Evolutionary conservation across 306 rosid genomes (phyloP).

Genomic region (Pyrus communis): DNA sequence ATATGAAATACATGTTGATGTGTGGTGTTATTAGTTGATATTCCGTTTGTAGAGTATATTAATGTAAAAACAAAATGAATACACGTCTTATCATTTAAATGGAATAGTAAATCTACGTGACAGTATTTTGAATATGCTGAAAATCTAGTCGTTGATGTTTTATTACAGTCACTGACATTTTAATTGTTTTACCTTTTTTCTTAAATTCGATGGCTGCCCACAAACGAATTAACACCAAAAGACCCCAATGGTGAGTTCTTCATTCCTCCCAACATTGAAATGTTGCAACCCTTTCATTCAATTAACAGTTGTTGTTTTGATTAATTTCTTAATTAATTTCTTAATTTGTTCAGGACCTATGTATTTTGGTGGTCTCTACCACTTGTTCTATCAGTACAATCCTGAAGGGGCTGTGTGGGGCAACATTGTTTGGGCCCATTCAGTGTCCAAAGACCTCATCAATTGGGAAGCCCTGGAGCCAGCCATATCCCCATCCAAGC

Average conservation of each 20-base stretch:
- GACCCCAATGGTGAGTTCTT: constrained; percentile 74
- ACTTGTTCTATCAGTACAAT: constrained; percentile 77
- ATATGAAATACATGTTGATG: no score
- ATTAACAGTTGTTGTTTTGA: not conserved
- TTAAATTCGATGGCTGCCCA: constrained; percentile 1
- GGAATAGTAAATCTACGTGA: no score
- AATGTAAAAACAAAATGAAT: no score
- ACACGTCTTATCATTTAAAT: no score
- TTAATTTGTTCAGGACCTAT: constrained; percentile 48
- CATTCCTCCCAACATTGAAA: not conserved
- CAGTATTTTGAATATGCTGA: no score
- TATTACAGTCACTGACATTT: not conserved
- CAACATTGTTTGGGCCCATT: constrained; percentile 92
- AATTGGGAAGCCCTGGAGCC: constrained; percentile 63
- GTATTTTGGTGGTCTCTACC: constrained; percentile 70
- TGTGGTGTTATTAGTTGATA: no score
- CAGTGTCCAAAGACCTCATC: constrained; percentile 62
- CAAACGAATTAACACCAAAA: constrained; percentile 16
- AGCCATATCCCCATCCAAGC: constrained; percentile 56
- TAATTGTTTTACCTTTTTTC: not conserved
- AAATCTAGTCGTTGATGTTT: no score
- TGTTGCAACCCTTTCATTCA: not conserved
- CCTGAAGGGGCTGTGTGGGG: constrained; percentile 94
- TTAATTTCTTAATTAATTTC: not conserved
- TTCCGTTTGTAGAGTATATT: no score